phyloP scores from a whole-genome alignment of 305 asterid genomes.

The Fraxinus xanthoxyloides region DNA sequence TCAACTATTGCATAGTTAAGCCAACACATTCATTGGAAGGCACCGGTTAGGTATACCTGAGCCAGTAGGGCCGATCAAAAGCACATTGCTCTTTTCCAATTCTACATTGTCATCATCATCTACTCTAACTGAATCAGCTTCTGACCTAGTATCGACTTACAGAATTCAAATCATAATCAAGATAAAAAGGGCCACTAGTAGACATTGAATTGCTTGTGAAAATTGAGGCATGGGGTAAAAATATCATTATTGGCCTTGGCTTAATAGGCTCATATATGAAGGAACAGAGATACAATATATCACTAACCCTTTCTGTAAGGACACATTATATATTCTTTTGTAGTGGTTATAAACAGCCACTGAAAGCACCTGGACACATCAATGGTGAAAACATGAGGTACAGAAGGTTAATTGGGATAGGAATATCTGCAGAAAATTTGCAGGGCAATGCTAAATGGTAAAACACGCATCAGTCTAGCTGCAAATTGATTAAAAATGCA shows the following conservation, averaged over 20 bases:
- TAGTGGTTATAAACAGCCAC: constrained; percentile 94
- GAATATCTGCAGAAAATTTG: constrained; percentile 16
- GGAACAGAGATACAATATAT: constrained; percentile 19
- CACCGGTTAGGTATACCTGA: constrained; percentile 50
- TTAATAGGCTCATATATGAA: neutral
- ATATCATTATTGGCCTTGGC: constrained; percentile 11
- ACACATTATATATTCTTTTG: constrained; percentile 75
- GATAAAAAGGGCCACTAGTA: neutral
- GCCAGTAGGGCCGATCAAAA: constrained; percentile 96
- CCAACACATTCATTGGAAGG: constrained; percentile 23
- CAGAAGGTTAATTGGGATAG: constrained; percentile 1
- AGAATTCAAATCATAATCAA: constrained; percentile 6
- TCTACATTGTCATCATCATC: constrained; percentile 76
- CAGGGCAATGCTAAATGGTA: constrained; percentile 11
- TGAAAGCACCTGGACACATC: constrained; percentile 72
- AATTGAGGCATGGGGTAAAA: neutral
- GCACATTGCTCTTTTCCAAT: constrained; percentile 92
- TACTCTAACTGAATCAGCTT: constrained; percentile 47
- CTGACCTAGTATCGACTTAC: constrained; percentile 52
- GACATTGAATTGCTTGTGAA: constrained; percentile 8
- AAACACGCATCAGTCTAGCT: neutral
- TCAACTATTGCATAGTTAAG: constrained; percentile 12
- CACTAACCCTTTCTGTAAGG: constrained; percentile 73
- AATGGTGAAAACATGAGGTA: constrained; percentile 14
- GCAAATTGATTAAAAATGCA: neutral